Evolutionary conservation across 129 eudicot species (phyloP).

Genomic region (Chrysanthemum lavandulifolium): DNA sequence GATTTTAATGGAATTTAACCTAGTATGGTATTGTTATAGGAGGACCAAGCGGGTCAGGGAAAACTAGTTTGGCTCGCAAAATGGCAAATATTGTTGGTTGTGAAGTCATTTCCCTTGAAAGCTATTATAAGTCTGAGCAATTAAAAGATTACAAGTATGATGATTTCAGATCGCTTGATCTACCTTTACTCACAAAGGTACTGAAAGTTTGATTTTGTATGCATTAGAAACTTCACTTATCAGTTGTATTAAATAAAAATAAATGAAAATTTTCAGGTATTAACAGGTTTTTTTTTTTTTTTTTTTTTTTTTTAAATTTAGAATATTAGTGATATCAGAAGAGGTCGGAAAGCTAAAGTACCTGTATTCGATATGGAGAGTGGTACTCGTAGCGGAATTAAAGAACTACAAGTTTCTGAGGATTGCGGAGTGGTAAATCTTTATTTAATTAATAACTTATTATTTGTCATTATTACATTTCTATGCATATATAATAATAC

Average conservation of each 20-base stretch:
- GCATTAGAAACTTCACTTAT: conserved; percentile 1
- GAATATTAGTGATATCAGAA: conserved; percentile 85
- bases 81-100: conserved; percentile 99
- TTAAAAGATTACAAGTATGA: conserved; percentile 89
- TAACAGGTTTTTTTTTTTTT: conserved; percentile 9
- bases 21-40: conserved; percentile 49
- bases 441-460: neutral
- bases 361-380: conserved; percentile 90
- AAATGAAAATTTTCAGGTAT: neutral
- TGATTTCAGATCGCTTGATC: conserved; percentile 91
- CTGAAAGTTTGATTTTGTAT: conserved; percentile 7
- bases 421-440: conserved; percentile 87
- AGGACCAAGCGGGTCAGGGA: conserved; percentile 99
- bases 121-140: conserved; percentile 88
- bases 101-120: conserved; percentile 97
- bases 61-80: conserved; percentile 99
- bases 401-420: conserved; percentile 90
- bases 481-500: conserved; percentile 5
- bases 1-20: neutral
- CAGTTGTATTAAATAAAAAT: neutral
- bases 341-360: conserved; percentile 65
- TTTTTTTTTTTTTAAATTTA: neutral
- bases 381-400: conserved; percentile 82
- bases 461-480: neutral
- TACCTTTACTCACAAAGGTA: conserved; percentile 85